Evolutionary conservation across 257 asterid genomes (phyloP).

Genomic region (Solanum virginianum): DNA sequence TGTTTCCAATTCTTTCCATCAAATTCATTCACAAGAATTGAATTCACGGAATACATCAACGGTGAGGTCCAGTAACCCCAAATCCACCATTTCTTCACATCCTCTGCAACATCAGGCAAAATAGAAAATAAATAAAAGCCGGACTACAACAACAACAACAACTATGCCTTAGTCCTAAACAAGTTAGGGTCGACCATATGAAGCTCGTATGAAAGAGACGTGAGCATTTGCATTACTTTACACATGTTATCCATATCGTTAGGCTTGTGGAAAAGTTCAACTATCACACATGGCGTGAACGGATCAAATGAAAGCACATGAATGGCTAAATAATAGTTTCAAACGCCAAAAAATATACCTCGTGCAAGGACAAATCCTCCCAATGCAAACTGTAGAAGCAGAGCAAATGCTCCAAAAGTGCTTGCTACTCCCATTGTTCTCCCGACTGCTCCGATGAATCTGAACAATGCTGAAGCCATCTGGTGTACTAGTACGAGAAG

Average conservation of each 20-base stretch:
- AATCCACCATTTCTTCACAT: constrained; percentile 62
- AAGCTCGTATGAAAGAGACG: not conserved
- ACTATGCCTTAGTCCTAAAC: not conserved
- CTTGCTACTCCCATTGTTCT: constrained; percentile 60
- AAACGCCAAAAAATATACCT: constrained; percentile 16
- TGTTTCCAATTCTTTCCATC: constrained; percentile 49
- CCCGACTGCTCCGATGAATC: constrained; percentile 58
- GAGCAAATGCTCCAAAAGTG: constrained; percentile 53
- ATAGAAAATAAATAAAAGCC: not conserved
- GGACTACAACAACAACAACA: not conserved
- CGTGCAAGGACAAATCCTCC: constrained; percentile 61
- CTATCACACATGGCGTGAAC: not conserved
- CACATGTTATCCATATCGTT: no score
- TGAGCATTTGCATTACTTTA: no score
- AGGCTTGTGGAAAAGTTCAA: not conserved
- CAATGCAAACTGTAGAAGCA: constrained; percentile 47
- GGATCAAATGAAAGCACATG: not conserved
- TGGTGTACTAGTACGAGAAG: constrained; percentile 34
- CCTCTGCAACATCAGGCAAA: constrained; percentile 18
- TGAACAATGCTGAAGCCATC: constrained; percentile 38
- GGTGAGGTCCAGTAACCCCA: constrained; percentile 77
- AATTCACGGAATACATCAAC: constrained; percentile 59
- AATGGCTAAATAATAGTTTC: not conserved
- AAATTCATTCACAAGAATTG: constrained; percentile 56
- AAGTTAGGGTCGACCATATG: not conserved